Evolutionary conservation across 2,329 filamentous ascomycete species (phyloP), one percentile per base, ranked within the genome.

Genomic region (Ceratocystis variospora): DNA sequence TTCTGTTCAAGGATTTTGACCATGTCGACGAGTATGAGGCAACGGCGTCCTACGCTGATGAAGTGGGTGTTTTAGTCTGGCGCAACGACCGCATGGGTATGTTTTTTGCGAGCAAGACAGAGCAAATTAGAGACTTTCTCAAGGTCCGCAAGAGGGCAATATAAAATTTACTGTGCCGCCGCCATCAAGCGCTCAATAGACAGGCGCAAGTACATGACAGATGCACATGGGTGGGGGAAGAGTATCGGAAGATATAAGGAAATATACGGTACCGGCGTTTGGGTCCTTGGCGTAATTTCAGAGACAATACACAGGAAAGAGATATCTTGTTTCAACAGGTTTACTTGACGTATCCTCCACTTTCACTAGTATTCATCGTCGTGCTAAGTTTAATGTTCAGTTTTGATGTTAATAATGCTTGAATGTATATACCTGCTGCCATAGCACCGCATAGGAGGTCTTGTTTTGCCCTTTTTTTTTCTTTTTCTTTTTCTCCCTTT

Each of bases 41-140:
- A 57, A 83, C 90, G 10, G 81, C 84, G 3, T 83, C 83, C 67
- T 94, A 96, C 75, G 93, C 94, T 0, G 87, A 93, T 71, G 90
- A 95, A 73, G 86, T 96, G 69, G 94, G 94, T 17, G 92, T 99
- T 37, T 75, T 96, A 72, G 83, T 89, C 2, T 97, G 93, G 90
- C 87, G 86, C 73, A 94, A 86, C 71, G 88, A 96, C 72, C 79
- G 79, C 65, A 87, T 86, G 74, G 83, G 87, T 69, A 87, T 89
- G 79, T 96, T 99, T 76, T 99, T 99, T 74, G 91, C 95, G 5
- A 95, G 85, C 68, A 87, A 91, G 73, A 84, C 94, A 72, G 92
- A 97, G 74, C 92, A 96, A 77, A 87, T 99, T 69, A 82, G 86
- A 68, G 85, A 87, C 68, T 97, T 89, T 74, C 80, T 96, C 70